Base-by-base conservation (phyloP, 2,329 filamentous ascomycete genomes). In the Microdochium trichocladiopsis region DNA sequence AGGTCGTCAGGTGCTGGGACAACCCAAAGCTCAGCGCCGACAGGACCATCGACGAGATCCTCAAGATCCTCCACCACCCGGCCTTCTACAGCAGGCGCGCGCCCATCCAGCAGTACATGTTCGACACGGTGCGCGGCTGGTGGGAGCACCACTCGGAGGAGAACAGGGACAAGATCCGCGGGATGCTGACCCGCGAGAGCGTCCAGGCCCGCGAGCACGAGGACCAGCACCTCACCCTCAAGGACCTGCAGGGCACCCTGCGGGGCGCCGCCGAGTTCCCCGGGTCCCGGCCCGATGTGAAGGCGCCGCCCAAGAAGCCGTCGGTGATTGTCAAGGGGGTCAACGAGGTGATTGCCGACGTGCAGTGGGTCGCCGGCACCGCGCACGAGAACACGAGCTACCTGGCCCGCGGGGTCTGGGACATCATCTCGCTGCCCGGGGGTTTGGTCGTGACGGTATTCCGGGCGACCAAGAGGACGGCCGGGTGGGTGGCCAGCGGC, bases 1-100 rank as follows among this genome's bases (percentile, higher is more conserved):
- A 84, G 5, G 71, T 89, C 25, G 74, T 89, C 24, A 85, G 84
- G 60, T 85, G 84, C 36, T 88, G 84, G 83, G 82, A 89, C 55
- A 77, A 88, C 60, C 75, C 78, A 1, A 76, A 82, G 45, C 73
- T 86, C 2, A 75, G 82, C 0, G 79, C 84, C 16, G 72, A 86
- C 9, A 75, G 82, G 60, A 80, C 87, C 2, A 67, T 88, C 37
- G 68, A 82, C 50, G 83, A 88, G 54, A 79, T 86, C 50, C 65
- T 81, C 41, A 72, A 74, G 5, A 77, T 86, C 10, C 84, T 89
- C 67, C 86, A 89, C 62, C 86, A 89, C 61, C 86, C 86, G 1
- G 81, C 80, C 0, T 68, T 84, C 22, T 77, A 64, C 51, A 48
- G 57, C 52, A 59, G 51, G 51, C 84, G 48, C 75, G 86, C 60